Evolutionary conservation across 2,329 filamentous ascomycete species (phyloP), one percentile per base, ranked within the genome.

Genomic region (Gliomastix tumulicola): DNA sequence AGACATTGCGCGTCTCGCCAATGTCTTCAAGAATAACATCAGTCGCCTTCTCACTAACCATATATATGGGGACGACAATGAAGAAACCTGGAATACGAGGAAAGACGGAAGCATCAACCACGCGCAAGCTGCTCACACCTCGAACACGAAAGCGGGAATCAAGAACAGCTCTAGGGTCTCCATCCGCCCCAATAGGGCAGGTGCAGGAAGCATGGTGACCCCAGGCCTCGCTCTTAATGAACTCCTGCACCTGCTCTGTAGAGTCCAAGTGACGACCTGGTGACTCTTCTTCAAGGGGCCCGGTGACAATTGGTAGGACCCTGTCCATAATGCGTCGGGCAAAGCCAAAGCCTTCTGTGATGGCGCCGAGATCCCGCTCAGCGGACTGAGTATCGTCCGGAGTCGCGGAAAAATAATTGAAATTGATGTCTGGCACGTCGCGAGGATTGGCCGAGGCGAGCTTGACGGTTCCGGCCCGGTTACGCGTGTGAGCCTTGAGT

Each of bases 101-200:
- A 39, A 74, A 79, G 6, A 69, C 59, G 15, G 63, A 69, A 0
- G 72, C 76, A 58, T 81, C 76, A 3, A 80, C 76, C 7, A 79
- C 76, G 6, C 76, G 59, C 34, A 81, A 55, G 0, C 67, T 65
- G 2, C 62, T 52, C 0, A 75, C 66, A 2, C 73, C 74, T n/a
- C 68, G 59, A 4, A 81, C 75, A 16, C 64, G 60, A 50, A 79
- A 77, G 35, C 68, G 57, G 0, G 60, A 61, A 47, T 81, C 71
- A 34, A 80, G 51, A 4, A 78, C 74, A 9, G 73, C 73, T 48
- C 63, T 65, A 2, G 53, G 51, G 49, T 80, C 71, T 10, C 59
- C 58, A 19, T 69, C 65, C 1, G 60, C 57, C 2, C 77, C 76
- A 43, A 80, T 79, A 0, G 70, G 63, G 34, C 64, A 71, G 0